Evolutionary conservation across 192 early-diverging fungal genomes (phyloP).

Genomic region (Paraglomus occultum): DNA sequence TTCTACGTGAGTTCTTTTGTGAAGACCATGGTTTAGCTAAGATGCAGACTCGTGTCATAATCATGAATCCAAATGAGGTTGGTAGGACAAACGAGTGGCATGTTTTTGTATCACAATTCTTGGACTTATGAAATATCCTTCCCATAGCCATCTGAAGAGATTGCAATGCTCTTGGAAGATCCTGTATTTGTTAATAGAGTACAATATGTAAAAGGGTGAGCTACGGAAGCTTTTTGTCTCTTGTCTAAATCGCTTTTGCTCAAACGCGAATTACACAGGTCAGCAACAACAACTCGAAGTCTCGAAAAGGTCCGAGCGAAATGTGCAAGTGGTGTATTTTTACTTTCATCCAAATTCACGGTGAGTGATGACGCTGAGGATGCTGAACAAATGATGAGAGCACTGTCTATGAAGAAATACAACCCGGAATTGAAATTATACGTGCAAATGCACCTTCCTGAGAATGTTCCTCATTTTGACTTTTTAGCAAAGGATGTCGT

Average conservation of each 20-base stretch:
- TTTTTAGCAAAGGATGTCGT: constrained; percentile 67
- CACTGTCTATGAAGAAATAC: constrained; percentile 69
- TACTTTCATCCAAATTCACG: constrained; percentile 56
- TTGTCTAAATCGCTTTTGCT: too few relatives aligned
- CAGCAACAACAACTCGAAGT: constrained; percentile 55
- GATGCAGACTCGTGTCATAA: constrained; percentile 64
- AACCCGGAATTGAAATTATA: constrained; percentile 47
- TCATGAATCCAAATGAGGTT: constrained; percentile 57
- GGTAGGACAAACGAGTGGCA: constrained; percentile 12
- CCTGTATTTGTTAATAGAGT: constrained; percentile 66
- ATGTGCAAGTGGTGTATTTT: constrained; percentile 58
- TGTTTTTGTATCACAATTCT: not conserved
- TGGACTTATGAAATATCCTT: not conserved
- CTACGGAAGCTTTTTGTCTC: not conserved
- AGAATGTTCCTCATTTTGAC: constrained; percentile 69
- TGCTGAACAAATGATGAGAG: constrained; percentile 68
- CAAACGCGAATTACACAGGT: constrained; percentile 18
- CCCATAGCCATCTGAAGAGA: constrained; percentile 50
- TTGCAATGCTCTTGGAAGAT: constrained; percentile 56
- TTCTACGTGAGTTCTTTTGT: constrained; percentile 77
- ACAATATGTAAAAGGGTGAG: constrained; percentile 64
- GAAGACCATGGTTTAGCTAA: constrained; percentile 70
- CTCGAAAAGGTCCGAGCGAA: constrained; percentile 52
- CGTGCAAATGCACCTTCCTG: constrained; percentile 67
- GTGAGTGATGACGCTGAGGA: constrained; percentile 54